A percentile compares a stretch with the other conserved stretches of the same genome.
These are phyloP conservation scores for Sesbania bispinosa DNA, from an alignment of 306 rosid species.

Conservation along the genomic window DNA sequence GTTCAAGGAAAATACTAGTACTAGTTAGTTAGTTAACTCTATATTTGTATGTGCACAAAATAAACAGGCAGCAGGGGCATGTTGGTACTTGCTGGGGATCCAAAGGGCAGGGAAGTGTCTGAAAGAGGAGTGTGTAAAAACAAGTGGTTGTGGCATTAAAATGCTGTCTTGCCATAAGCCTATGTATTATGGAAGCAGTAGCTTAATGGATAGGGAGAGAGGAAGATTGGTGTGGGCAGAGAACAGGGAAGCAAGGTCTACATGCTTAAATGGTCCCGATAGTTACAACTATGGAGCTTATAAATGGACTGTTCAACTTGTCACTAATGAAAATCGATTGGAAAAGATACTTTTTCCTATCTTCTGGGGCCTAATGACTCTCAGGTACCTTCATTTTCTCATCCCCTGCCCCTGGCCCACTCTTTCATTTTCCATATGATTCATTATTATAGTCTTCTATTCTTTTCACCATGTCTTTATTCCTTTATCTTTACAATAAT, in stretches of 20 bases:
- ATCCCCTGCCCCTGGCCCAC: neutral
- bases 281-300: slow-evolving; percentile 73
- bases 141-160: slow-evolving; percentile 48
- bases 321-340: slow-evolving; percentile 66
- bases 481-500: neutral
- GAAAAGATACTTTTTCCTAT: slow-evolving; percentile 93
- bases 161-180: slow-evolving; percentile 57
- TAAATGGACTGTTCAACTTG: slow-evolving; percentile 87
- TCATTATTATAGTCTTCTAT: neutral
- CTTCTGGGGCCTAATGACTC: slow-evolving; percentile 98
- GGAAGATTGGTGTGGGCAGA: slow-evolving; percentile 61
- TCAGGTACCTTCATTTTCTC: slow-evolving; percentile 44
- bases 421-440: neutral
- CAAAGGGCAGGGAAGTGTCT: slow-evolving; percentile 75
- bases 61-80: slow-evolving; percentile 97
- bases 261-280: slow-evolving; percentile 55
- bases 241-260: slow-evolving; percentile 49
- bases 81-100: slow-evolving; percentile 86
- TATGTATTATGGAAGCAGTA: slow-evolving; percentile 52
- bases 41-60: neutral
- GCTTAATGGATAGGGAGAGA: slow-evolving; percentile 28
- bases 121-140: slow-evolving; percentile 56
- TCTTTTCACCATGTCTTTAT: neutral
- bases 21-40: neutral
- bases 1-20: neutral